phyloP scores from a whole-genome alignment of 2,329 filamentous ascomycete species.

The Mycocentrospora acerina region DNA sequence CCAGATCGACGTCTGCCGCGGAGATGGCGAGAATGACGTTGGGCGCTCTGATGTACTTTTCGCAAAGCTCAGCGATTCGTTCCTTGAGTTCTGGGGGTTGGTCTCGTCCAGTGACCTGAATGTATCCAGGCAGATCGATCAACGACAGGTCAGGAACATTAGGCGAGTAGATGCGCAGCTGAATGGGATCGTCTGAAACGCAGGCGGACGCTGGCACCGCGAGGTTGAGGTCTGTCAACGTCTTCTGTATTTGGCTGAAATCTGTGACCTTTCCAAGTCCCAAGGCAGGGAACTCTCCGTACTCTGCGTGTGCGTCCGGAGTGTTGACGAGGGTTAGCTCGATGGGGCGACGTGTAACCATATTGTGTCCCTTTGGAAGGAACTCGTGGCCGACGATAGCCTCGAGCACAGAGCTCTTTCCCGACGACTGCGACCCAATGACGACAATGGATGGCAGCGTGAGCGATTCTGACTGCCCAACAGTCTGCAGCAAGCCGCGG shows the following conservation, averaged over 20 bases:
- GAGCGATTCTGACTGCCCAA: slow-evolving; percentile 86
- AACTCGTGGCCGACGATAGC: slow-evolving; percentile 98
- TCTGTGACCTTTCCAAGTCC: slow-evolving; percentile 88
- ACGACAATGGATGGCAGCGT: slow-evolving; percentile 97
- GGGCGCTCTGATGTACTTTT: slow-evolving; percentile 95
- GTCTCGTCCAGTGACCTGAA: slow-evolving; percentile 89
- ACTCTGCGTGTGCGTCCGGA: slow-evolving; percentile 80
- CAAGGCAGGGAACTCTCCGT: slow-evolving; percentile 93
- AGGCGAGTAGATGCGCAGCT: slow-evolving; percentile 91
- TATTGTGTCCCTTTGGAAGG: slow-evolving; percentile 94
- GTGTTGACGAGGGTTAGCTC: slow-evolving; percentile 96
- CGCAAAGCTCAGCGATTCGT: slow-evolving; percentile 93
- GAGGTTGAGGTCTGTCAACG: slow-evolving; percentile 89
- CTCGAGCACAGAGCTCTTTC: slow-evolving; percentile 95
- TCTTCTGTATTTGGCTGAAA: slow-evolving; percentile 88
- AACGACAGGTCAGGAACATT: slow-evolving; percentile 93
- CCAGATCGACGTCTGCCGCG: slow-evolving; percentile 93
- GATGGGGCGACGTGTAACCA: slow-evolving; percentile 95
- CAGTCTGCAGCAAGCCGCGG: slow-evolving; percentile 81
- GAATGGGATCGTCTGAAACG: slow-evolving; percentile 95
- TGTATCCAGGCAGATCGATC: slow-evolving; percentile 96
- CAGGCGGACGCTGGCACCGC: slow-evolving; percentile 89
- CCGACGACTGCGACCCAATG: slow-evolving; percentile 96
- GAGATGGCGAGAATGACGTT: slow-evolving; percentile 98
- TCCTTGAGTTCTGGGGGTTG: slow-evolving; percentile 91